Conservation (phyloP, 2,329 filamentous ascomycete genomes). For the Clonostachys solani region DNA sequence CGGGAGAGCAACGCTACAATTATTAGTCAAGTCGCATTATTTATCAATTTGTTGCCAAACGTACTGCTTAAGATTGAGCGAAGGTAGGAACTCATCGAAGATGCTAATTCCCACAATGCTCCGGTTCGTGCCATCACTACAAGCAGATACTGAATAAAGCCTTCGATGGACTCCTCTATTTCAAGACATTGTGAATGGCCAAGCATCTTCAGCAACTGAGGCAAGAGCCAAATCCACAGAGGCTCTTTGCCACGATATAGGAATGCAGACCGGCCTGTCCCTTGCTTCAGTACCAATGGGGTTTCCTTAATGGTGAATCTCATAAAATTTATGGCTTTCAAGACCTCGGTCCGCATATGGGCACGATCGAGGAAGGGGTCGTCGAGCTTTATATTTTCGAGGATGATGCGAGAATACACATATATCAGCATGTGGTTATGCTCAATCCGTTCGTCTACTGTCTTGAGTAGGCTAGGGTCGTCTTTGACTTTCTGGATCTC, state of each 20-base stretch:
- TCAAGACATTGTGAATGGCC: slow-evolving; percentile 44
- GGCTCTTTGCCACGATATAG: slow-evolving; percentile 54
- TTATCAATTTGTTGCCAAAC: slow-evolving; percentile 7
- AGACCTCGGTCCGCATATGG: slow-evolving; percentile 53
- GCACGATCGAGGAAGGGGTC: slow-evolving; percentile 61
- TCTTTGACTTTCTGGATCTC: slow-evolving; percentile 52
- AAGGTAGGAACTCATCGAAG: slow-evolving; percentile 41
- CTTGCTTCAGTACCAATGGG: slow-evolving; percentile 59
- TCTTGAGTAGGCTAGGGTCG: slow-evolving; percentile 49
- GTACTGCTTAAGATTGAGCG: slow-evolving; percentile 41
- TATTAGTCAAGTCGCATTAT: neutral
- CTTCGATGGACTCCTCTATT: slow-evolving; percentile 45
- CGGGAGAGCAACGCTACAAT: slow-evolving; percentile 19
- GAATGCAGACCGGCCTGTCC: slow-evolving; percentile 30
- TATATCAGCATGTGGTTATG: slow-evolving; percentile 85
- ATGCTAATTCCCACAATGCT: slow-evolving; percentile 41
- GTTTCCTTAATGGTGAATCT: slow-evolving; percentile 71
- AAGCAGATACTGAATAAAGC: slow-evolving; percentile 45
- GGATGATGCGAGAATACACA: slow-evolving; percentile 74
- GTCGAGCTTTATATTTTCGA: slow-evolving; percentile 65
- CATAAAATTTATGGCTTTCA: slow-evolving; percentile 75
- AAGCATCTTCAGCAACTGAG: slow-evolving; percentile 51
- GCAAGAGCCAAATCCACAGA: slow-evolving; percentile 62
- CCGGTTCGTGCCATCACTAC: slow-evolving; percentile 35
- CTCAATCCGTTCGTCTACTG: slow-evolving; percentile 60